phyloP scores from a whole-genome alignment of 2,329 filamentous ascomycete genomes.

The Colletotrichum camelliae region DNA sequence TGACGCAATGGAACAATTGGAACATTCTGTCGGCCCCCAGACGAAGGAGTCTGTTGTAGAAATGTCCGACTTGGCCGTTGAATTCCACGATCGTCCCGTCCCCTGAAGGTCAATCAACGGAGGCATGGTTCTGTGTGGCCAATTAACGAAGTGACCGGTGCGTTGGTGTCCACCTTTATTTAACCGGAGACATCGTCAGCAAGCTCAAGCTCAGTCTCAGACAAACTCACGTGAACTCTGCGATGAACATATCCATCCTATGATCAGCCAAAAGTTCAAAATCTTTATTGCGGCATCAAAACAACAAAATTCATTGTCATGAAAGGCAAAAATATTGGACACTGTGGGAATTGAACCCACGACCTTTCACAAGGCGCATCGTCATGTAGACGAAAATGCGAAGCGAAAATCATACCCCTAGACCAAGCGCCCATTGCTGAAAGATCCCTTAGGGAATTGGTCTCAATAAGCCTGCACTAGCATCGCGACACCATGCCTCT shows the following conservation, averaged over 20 bases:
- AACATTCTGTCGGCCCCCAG: neutral
- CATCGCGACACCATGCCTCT: neutral
- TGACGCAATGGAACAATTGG: neutral
- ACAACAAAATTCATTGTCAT: accelerated
- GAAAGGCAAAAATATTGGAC: neutral
- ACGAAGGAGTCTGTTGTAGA: accelerated
- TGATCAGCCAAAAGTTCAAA: accelerated
- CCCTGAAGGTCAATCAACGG: neutral
- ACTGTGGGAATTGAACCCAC: slow-evolving; percentile 21
- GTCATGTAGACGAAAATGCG: neutral
- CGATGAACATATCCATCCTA: accelerated
- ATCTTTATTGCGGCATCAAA: neutral
- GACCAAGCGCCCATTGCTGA: slow-evolving; percentile 15
- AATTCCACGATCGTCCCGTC: neutral
- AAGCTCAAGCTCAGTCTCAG: neutral
- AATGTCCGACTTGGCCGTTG: neutral
- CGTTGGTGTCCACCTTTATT: neutral
- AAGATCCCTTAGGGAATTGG: accelerated
- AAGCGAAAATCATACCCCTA: slow-evolving; percentile 24
- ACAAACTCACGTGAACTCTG: neutral
- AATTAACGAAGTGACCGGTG: neutral
- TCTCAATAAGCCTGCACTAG: accelerated
- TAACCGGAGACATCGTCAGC: neutral
- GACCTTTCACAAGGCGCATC: slow-evolving; percentile 10
- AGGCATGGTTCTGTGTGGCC: neutral